Evolutionary conservation across 2,329 filamentous ascomycete genomes (phyloP), one percentile per base, ranked within the genome.

Genomic region (Ambrosiella cleistominuta): DNA sequence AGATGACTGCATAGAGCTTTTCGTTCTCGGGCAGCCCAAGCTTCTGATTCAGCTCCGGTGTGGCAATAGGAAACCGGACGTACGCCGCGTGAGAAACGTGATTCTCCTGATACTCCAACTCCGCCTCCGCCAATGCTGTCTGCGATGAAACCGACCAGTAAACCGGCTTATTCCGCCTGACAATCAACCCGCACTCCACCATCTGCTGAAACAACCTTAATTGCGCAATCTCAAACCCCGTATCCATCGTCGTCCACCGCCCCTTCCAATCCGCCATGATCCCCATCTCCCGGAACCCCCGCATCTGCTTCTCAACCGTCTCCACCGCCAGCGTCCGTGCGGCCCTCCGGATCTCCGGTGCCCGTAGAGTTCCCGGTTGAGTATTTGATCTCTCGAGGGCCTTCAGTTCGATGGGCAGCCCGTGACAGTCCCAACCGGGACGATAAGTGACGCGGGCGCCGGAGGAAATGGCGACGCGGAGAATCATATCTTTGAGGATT

Each of bases 381-480:
- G 55, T 52, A n/a, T 27, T 12, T 15, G 19, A 47, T 2, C 56
- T 52, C 64, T 86, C 85, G 13, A 98, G 77, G 27, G 90, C 93
- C 71, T 97, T 98, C 65, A 97, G 78, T 75, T 98, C 93, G 66
- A 98, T 98, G 0, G 93, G 93, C 54, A 98, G 77, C 0, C 93
- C 93, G 73, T 98, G 93, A 64, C 93, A 98, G 68, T 98, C 94
- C 93, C 93, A 98, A 51, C 93, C 91, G 1, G 93, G 93, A 13
- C 89, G 76, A 66, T 94, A 98, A 44, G 82, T 76, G 39, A 97
- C 83, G 62, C 80, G 77, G 64, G 79, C 83, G 64, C 76, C 93
- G 66, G 84, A 78, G 61, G 86, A 81, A 61, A 97, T 73, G 71
- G 95, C 82, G 61, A 85, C 82, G 45, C 93, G 81, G 64, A 89